Base-by-base conservation (phyloP, 2,329 filamentous ascomycete species). In the Onygena corvina region DNA sequence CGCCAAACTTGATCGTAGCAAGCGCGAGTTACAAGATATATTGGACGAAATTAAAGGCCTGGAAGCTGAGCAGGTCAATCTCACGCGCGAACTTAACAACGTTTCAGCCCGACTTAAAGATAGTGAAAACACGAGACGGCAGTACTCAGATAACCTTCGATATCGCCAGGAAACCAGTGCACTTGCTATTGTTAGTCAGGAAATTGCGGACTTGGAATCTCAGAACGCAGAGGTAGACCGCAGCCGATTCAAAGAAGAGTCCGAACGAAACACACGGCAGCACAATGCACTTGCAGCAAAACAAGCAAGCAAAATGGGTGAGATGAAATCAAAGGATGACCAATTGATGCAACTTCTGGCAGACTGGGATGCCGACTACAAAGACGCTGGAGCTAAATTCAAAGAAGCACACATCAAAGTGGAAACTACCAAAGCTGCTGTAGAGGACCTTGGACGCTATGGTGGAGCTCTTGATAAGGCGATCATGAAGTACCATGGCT, bases 401-500 rank as follows among this genome's bases (percentile, higher is more conserved):
- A 86, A 87, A 58, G 83, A 94, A 68, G 78, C 84, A 4, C 86
- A 94, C 64, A 87, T 96, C 70, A 84, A 84, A 57, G 86, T 94
- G 1, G 86, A 81, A 69, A 93, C 89, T 0, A 95, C 87, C 45
- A 93, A 89, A 65, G 90, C 89, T 2, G 90, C 88, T 2, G 86
- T 94, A 49, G 87, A 94, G 50, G 92, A 98, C 63, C 72, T 98
- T 30, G 83, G 76, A 4, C 83, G 86, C 34, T 96, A 94, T 63
- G 76, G 80, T 36, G 75, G 79, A 7, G 92, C 92, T 5, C 76
- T 98, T 9, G 90, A 96, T 71, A 87, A 92, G 54, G 93, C 92
- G 42, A 93, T 98, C 61, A 95, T 98, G 86, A 86, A 86, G 60
- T 98, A 90, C 62, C 92, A 98, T 70, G 77, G 83, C 25, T 72